A percentile compares a stretch with the other conserved stretches of the same genome.
phyloP scores from a whole-genome alignment of 257 asterid species.

The Solanum lycopersicoides region DNA sequence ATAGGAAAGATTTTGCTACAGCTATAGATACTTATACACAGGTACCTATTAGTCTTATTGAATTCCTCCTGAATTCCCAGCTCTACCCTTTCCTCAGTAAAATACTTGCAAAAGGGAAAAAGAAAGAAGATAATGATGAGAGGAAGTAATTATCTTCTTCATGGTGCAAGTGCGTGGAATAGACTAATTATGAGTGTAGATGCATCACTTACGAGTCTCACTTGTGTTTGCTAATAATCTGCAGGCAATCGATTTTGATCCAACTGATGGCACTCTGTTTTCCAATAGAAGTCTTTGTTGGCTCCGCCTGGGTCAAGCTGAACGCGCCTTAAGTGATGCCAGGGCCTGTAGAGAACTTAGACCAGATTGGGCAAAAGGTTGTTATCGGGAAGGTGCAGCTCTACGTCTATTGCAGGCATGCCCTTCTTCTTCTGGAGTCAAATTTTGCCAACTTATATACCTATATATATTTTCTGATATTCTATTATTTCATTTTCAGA shows the following conservation, averaged over 20 bases:
- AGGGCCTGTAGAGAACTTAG: conserved; percentile 64
- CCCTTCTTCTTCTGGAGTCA: background rate
- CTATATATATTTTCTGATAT: background rate
- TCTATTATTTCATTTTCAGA: conserved; percentile 32
- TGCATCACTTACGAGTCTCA: background rate
- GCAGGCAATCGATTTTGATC: conserved; percentile 90
- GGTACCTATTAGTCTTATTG: conserved; percentile 24
- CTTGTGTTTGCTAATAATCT: conserved; percentile 5
- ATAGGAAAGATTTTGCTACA: conserved; percentile 44
- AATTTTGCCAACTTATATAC: background rate
- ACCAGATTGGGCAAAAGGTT: conserved; percentile 97
- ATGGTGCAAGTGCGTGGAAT: background rate
- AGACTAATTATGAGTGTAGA: background rate
- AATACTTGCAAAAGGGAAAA: background rate
- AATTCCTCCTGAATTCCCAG: background rate
- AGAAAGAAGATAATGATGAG: background rate
- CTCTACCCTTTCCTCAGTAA: background rate
- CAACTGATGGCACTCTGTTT: conserved; percentile 61
- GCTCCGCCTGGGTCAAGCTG: conserved; percentile 88
- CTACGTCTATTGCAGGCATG: conserved; percentile 65
- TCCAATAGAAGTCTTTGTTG: conserved; percentile 96
- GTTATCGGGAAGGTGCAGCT: conserved; percentile 96
- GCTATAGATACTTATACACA: conserved; percentile 94
- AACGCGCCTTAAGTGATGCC: conserved; percentile 81
- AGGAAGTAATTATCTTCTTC: background rate